Conservation (phyloP, 345 rosid species). For the Rhizophora mangle region DNA sequence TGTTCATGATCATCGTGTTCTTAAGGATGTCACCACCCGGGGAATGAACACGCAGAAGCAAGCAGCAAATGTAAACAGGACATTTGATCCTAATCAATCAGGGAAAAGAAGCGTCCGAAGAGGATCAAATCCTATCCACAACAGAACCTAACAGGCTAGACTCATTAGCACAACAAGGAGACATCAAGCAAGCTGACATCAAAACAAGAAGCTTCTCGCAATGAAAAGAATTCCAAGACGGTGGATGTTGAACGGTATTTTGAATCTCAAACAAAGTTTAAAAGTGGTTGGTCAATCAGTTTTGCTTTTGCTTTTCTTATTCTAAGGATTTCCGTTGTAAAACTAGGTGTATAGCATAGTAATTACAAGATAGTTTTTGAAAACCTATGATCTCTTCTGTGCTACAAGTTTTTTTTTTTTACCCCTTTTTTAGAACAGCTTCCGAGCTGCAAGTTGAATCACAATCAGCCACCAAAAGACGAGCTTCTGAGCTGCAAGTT, state of each 20-base stretch:
- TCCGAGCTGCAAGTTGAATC: constrained; percentile 34
- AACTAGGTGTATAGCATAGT: constrained; percentile 42
- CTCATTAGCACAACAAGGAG: constrained; percentile 21
- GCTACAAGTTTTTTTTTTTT: neutral
- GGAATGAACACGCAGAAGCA: constrained; percentile 33
- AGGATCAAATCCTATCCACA: constrained; percentile 91
- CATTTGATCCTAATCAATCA: constrained; percentile 51
- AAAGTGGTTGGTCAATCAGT: constrained; percentile 32
- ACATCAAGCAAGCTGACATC: constrained; percentile 24
- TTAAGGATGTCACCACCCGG: constrained; percentile 34
- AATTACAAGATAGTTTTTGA: constrained; percentile 23
- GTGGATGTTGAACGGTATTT: constrained; percentile 16
- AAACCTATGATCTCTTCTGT: constrained; percentile 30
- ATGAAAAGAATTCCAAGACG: constrained; percentile 24
- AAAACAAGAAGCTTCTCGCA: constrained; percentile 27
- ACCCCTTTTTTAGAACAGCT: neutral
- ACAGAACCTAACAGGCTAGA: constrained; percentile 41
- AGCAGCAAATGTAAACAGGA: constrained; percentile 31
- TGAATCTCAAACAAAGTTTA: constrained; percentile 15
- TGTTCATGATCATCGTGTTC: constrained; percentile 32
- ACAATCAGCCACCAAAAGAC: constrained; percentile 18
- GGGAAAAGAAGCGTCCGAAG: constrained; percentile 70
- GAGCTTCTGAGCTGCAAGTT: constrained; percentile 34
- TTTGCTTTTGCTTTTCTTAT: constrained; percentile 25
- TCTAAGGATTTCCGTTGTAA: constrained; percentile 19